phyloP scores from a whole-genome alignment of 106 monocot species.

The Vanilla planifolia region DNA sequence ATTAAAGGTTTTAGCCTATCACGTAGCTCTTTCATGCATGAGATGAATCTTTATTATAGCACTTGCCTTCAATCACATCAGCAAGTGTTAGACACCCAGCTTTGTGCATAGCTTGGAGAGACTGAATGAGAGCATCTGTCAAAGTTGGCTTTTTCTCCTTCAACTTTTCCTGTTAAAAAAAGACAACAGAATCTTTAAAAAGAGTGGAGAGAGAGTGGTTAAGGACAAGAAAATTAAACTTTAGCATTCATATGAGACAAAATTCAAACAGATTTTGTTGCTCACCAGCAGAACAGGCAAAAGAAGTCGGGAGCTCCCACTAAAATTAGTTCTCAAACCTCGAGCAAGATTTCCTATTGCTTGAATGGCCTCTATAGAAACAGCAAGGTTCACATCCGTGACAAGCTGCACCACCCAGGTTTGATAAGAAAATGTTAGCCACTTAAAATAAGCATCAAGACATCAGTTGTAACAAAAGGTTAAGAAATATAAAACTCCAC shows the following conservation, averaged over 20 bases:
- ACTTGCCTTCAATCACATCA: constrained; percentile 85
- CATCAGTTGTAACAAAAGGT: too few species aligned
- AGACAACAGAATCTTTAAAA: too few species aligned
- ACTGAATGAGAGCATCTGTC: constrained; percentile 70
- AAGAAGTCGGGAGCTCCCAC: constrained; percentile 72
- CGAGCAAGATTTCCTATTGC: constrained; percentile 89
- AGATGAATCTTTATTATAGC: constrained; percentile 5
- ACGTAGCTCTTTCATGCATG: not conserved
- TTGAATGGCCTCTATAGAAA: constrained; percentile 93
- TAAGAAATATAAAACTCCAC: not conserved
- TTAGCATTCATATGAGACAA: too few species aligned
- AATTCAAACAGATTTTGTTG: not conserved
- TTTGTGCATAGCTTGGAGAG: constrained; percentile 84
- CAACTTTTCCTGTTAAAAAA: constrained; percentile 78
- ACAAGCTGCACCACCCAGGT: constrained; percentile 52
- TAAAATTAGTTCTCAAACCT: constrained; percentile 86
- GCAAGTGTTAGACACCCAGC: constrained; percentile 79
- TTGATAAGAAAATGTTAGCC: not conserved
- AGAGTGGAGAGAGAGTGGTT: not conserved
- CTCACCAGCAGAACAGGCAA: constrained; percentile 86
- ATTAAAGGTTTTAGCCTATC: not conserved
- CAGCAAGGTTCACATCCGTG: constrained; percentile 94
- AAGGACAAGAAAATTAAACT: too few species aligned
- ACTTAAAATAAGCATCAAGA: not conserved
- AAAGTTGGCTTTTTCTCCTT: constrained; percentile 85